Conservation (phyloP, 2,329 filamentous ascomycete species). For the Capronia coronata region DNA sequence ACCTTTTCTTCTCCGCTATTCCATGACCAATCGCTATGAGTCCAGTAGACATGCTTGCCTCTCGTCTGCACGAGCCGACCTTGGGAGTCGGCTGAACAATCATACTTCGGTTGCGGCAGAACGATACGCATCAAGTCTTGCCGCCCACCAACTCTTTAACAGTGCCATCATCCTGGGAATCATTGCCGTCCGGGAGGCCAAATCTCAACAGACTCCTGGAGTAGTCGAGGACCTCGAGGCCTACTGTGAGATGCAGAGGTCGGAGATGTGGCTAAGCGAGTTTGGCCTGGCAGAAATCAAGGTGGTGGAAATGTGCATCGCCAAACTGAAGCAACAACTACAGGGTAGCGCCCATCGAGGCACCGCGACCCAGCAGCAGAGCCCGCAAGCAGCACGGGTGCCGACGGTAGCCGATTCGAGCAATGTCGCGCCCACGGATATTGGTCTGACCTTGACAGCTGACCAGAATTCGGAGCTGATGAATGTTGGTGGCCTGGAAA, state of each 20-base stretch:
- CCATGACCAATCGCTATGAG: constrained; percentile 2
- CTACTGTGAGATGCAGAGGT: constrained; percentile 39
- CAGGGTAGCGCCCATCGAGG: not conserved
- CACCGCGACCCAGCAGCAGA: not conserved
- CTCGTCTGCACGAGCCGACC: constrained; percentile 1
- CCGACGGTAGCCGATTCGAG: not conserved
- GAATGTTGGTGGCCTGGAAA: not conserved
- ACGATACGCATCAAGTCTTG: constrained; percentile 34
- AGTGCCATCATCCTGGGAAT: constrained; percentile 38
- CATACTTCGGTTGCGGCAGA: constrained; percentile 26
- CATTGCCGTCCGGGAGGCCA: constrained; percentile 35
- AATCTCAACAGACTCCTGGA: constrained; percentile 19
- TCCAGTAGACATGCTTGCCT: constrained; percentile 2
- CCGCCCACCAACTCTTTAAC: constrained; percentile 40
- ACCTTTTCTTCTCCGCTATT: not conserved
- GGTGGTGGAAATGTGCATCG: constrained; percentile 40
- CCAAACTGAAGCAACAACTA: not conserved
- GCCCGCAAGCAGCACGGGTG: not conserved
- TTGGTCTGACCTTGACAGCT: too few relatives aligned
- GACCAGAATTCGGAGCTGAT: too few relatives aligned
- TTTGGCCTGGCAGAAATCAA: constrained; percentile 40
- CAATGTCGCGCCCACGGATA: too few relatives aligned
- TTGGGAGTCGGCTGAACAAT: not conserved
- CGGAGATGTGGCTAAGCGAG: constrained; percentile 40
- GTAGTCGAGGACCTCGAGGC: constrained; percentile 38